Conservation (phyloP, 148 eudicot genomes). For the Camellia japonica region DNA sequence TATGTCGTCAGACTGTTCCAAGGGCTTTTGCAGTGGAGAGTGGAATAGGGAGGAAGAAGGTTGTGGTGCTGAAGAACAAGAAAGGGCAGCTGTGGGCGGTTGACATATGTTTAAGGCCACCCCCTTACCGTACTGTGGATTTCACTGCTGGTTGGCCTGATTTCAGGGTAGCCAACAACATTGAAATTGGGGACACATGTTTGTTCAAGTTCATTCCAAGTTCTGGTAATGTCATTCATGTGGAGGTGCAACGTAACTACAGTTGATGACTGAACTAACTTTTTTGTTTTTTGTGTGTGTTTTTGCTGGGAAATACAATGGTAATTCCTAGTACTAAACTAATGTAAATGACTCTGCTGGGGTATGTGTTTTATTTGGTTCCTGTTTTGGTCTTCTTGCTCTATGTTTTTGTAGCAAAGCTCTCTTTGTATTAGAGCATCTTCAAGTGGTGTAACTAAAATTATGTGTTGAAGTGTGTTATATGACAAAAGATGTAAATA, state of each 20-base stretch:
- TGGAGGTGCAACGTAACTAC: neutral
- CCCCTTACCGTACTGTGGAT: neutral
- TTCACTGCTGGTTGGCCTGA: neutral
- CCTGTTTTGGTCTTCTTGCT: neutral
- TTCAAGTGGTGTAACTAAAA: too few relatives aligned
- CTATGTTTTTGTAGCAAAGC: neutral
- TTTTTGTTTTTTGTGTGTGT: too few relatives aligned
- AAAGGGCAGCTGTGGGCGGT: conserved; percentile 10
- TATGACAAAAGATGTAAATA: too few relatives aligned
- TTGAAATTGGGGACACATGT: neutral
- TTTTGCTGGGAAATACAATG: too few relatives aligned
- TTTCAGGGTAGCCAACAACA: neutral
- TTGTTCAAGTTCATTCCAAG: neutral
- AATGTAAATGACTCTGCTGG: too few relatives aligned
- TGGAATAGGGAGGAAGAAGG: neutral
- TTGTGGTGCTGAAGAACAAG: conserved; percentile 1
- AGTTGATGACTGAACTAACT: too few relatives aligned
- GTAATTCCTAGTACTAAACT: too few relatives aligned
- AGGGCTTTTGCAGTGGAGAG: neutral
- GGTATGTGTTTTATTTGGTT: neutral
- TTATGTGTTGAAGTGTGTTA: too few relatives aligned
- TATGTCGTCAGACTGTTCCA: neutral
- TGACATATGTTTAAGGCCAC: neutral
- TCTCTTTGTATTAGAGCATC: too few relatives aligned
- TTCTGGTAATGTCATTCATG: conserved; percentile 2